A percentile compares a stretch with the other conserved stretches of the same genome.
These are phyloP conservation scores for Aspergillus candidus DNA, from an alignment of 2,329 filamentous ascomycete genomes.

Conservation along the genomic window DNA sequence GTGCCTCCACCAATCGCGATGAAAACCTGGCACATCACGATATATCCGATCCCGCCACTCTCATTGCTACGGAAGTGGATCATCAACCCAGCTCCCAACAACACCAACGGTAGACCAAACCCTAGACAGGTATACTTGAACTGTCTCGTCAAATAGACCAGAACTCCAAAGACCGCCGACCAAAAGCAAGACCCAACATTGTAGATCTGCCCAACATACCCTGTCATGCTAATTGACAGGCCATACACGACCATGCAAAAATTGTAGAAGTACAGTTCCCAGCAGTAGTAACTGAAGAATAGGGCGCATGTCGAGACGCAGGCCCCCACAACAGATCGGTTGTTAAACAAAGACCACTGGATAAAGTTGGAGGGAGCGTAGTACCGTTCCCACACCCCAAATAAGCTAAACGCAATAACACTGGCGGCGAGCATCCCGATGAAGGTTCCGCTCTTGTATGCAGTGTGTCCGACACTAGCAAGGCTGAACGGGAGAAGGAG, in stretches of 20 bases:
- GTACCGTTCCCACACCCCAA: conserved; percentile 50
- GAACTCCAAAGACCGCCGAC: conserved; percentile 42
- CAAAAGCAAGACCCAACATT: conserved; percentile 51
- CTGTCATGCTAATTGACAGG: conserved; percentile 36
- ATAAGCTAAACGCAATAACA: conserved; percentile 46
- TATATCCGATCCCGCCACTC: conserved; percentile 42
- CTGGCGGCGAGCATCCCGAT: conserved; percentile 52
- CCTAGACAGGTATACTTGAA: conserved; percentile 49
- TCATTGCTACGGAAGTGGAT: conserved; percentile 48
- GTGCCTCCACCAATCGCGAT: conserved; percentile 50
- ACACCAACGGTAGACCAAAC: conserved; percentile 46
- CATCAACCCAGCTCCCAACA: conserved; percentile 50
- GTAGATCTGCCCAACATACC: conserved; percentile 45
- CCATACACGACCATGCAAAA: conserved; percentile 51
- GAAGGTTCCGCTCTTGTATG: conserved; percentile 44
- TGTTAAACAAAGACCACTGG: conserved; percentile 44
- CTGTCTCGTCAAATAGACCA: conserved; percentile 44
- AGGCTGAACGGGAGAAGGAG: conserved; percentile 63
- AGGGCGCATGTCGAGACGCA: conserved; percentile 44
- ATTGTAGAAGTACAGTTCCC: conserved; percentile 49
- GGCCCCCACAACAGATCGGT: conserved; percentile 47
- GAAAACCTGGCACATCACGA: conserved; percentile 52
- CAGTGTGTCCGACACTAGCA: conserved; percentile 30
- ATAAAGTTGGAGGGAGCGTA: conserved; percentile 50
- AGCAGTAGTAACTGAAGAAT: conserved; percentile 47